A percentile compares a stretch with the other conserved stretches of the same genome.
Conservation (phyloP, 306 rosid genomes). For the Abrus pulchellus region DNA sequence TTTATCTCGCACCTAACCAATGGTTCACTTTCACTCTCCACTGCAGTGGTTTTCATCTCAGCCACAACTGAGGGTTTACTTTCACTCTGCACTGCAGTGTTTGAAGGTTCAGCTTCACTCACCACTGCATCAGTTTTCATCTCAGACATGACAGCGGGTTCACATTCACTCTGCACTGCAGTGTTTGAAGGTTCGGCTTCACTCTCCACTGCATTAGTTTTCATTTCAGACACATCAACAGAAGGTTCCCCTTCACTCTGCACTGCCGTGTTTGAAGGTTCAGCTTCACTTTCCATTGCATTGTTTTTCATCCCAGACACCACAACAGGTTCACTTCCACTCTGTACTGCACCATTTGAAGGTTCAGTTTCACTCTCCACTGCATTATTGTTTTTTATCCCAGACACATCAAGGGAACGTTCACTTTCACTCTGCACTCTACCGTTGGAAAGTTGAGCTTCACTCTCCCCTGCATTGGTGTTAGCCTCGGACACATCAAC, state of each 20-base stretch:
- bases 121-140: not conserved
- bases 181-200: constrained; percentile 9
- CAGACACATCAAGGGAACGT: not conserved
- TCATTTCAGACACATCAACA: not conserved
- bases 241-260: constrained; percentile 26
- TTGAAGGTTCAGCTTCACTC: constrained; percentile 35
- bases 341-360: not conserved
- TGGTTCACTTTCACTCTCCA: constrained; percentile 25
- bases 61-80: not conserved
- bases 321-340: constrained; percentile 21
- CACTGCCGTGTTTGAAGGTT: constrained; percentile 25
- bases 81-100: not conserved
- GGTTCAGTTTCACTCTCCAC: constrained; percentile 17
- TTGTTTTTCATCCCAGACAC: constrained; percentile 22
- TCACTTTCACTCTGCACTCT: not conserved
- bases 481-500: not conserved
- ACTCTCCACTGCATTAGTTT: not conserved
- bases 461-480: not conserved
- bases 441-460: not conserved
- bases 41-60: too few relatives aligned
- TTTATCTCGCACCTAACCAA: not conserved
- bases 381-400: constrained; percentile 6
- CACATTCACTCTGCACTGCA: not conserved
- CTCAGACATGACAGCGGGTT: not conserved
- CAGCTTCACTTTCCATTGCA: constrained; percentile 35